Percentiles rank a stretch among this genome's conserved stretches.
These are phyloP conservation scores for Telopea speciosissima DNA, from an alignment of 177 flowering plant genomes.

Conservation along the genomic window DNA sequence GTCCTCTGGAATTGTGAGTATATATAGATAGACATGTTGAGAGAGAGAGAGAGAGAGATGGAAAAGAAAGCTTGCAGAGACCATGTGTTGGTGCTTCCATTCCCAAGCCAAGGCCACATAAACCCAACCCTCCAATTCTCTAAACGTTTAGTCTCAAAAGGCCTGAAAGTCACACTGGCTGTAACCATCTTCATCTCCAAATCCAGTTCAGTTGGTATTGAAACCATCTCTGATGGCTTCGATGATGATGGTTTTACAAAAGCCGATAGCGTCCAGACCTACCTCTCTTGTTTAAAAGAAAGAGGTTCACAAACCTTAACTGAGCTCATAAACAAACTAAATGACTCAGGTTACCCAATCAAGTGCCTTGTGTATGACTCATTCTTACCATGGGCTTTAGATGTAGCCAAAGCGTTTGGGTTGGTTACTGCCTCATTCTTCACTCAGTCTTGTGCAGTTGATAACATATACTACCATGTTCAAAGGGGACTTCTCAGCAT, in stretches of 20 bases:
- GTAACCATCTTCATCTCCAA: slow-evolving; percentile 9
- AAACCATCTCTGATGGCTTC: slow-evolving; percentile 12
- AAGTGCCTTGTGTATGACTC: slow-evolving; percentile 39
- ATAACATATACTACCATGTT: slow-evolving; percentile 27
- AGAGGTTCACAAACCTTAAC: background rate
- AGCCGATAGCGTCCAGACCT: background rate
- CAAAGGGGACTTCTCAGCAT: slow-evolving; percentile 12
- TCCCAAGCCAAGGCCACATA: slow-evolving; percentile 20
- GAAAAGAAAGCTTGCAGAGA: background rate
- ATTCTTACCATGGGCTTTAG: slow-evolving; percentile 46
- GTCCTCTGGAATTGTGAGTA: no score
- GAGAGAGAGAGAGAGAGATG: no score
- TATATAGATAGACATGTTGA: no score
- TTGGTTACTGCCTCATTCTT: slow-evolving; percentile 31
- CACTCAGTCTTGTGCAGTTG: slow-evolving; percentile 39
- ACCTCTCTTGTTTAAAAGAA: background rate
- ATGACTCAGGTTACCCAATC: slow-evolving; percentile 14
- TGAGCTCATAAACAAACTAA: slow-evolving; percentile 21
- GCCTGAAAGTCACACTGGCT: slow-evolving; percentile 13
- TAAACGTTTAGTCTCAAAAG: slow-evolving; percentile 17
- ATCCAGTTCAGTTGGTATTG: slow-evolving; percentile 7
- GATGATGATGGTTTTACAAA: slow-evolving; percentile 4
- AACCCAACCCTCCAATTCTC: slow-evolving; percentile 22
- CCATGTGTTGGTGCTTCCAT: slow-evolving; percentile 14
- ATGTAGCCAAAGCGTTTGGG: slow-evolving; percentile 30